Base-by-base conservation (phyloP, 2,329 filamentous ascomycete genomes). In the Sclerotinia spermophila region DNA sequence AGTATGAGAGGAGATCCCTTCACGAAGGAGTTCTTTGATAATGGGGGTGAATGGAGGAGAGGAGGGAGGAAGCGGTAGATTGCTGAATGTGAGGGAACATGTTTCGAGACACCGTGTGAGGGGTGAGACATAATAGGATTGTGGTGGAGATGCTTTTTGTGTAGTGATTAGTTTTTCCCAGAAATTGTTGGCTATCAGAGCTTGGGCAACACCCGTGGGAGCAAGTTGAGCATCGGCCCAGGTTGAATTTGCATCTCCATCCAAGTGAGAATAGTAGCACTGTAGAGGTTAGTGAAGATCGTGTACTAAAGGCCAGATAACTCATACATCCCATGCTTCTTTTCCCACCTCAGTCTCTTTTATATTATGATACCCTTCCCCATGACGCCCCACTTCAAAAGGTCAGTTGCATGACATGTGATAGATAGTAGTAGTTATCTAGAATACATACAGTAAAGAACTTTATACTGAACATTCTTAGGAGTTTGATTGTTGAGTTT, bases 201-300 rank as follows among this genome's bases (percentile, higher is more conserved):
- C 88, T 79, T 93, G 87, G 5, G 79, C 77, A 44, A 85, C 77
- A 3, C 90, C 90, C 0, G 79, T 80, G 1, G 82, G 78, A 0
- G 90, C 92, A 53, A 93, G 83, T 30, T 85, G 83, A 1, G 90
- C 83, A 74, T 92, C 90, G 5, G 85, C 82, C 90, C 90, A 92
- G 33, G 81, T 82, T 1, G 83, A 80, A 5, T 87, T 90, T 55
- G 81, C 84, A 76, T 92, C 90, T 73, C 90, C 90, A 33, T 89
- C 84, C 17, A 85, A 83, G 73, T 87, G 83, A 7, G 86, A 85
- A 89, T 89, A 92, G 82, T 92, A 91, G 78, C 87, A 87, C 84
- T 86, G 38, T 33, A 1, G 24, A 17, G 17, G 58, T 74, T 60
- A 72, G 68, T 51, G 15, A 48, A 17, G 11, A 13, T 60, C 21